phyloP scores from a whole-genome alignment of 2,329 filamentous ascomycete species.

The Thielaviopsis punctulata region DNA sequence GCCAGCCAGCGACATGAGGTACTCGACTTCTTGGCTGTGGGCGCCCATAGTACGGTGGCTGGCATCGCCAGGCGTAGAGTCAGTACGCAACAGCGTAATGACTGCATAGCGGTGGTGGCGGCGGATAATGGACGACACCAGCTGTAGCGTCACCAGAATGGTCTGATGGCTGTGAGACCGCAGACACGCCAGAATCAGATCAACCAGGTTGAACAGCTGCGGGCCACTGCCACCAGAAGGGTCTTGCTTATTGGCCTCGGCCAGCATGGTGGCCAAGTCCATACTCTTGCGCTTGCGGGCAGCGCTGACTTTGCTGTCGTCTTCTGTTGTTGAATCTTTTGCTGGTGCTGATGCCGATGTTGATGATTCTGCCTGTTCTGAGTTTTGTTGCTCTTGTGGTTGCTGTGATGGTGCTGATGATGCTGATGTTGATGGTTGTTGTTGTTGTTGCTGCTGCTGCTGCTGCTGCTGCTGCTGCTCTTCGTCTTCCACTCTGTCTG shows the following conservation, averaged over 20 bases:
- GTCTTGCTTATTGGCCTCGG: constrained; percentile 54
- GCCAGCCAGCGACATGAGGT: constrained; percentile 51
- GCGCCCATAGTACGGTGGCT: constrained; percentile 53
- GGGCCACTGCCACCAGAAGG: constrained; percentile 43
- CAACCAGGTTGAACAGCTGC: constrained; percentile 79
- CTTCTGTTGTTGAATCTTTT: neutral
- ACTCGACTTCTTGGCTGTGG: constrained; percentile 57
- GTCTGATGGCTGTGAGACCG: constrained; percentile 76
- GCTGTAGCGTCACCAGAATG: constrained; percentile 70
- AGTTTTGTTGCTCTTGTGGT: too few species aligned
- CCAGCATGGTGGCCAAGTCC: constrained; percentile 66
- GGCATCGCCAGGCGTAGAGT: constrained; percentile 32
- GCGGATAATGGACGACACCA: constrained; percentile 71
- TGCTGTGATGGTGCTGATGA: too few species aligned
- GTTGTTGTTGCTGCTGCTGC: neutral
- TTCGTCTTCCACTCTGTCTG: neutral
- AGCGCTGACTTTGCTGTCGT: constrained; percentile 39
- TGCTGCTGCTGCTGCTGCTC: neutral
- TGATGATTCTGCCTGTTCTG: too few species aligned
- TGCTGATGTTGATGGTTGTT: neutral
- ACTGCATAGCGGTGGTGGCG: constrained; percentile 79
- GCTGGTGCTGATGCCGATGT: too few species aligned
- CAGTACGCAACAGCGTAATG: constrained; percentile 54
- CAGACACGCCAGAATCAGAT: constrained; percentile 73
- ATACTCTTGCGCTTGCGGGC: constrained; percentile 75